A percentile compares a stretch with the other conserved stretches of the same genome.
These are phyloP conservation scores for Neoconidiobolus thromboides DNA, from an alignment of 371 early-diverging fungal genomes.

Conservation along the genomic window DNA sequence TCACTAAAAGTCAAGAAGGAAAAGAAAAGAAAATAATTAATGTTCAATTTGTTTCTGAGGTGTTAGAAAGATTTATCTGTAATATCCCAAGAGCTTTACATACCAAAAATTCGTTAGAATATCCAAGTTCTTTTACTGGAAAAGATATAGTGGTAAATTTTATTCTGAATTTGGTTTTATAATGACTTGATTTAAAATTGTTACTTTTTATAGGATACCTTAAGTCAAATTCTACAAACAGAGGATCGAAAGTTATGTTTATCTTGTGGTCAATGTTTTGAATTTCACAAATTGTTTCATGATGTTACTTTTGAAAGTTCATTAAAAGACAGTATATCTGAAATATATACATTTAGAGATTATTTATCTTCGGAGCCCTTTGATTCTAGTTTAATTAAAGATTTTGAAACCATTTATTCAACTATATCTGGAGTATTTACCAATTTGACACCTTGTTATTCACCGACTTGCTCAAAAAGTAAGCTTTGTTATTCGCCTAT, in stretches of 20 bases:
- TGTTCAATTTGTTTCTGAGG: not conserved
- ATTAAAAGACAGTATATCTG: conserved; percentile 55
- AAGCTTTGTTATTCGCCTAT: conserved; percentile 63
- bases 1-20: too few relatives aligned
- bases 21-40: too few relatives aligned
- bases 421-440: conserved; percentile 61
- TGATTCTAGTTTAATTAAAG: conserved; percentile 7
- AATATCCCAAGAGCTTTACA: conserved; percentile 23
- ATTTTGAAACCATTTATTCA: conserved; percentile 6
- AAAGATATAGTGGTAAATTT: conserved; percentile 57
- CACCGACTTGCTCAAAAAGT: conserved; percentile 70
- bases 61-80: not conserved
- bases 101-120: conserved; percentile 57
- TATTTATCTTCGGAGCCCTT: not conserved
- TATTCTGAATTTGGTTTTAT: not conserved
- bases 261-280: conserved; percentile 66
- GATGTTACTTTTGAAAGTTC: conserved; percentile 71
- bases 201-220: conserved; percentile 31
- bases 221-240: conserved; percentile 48
- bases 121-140: conserved; percentile 63
- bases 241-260: conserved; percentile 71
- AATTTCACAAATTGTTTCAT: conserved; percentile 71
- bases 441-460: conserved; percentile 69
- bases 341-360: conserved; percentile 51
- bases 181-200: not conserved